phyloP scores from a whole-genome alignment of 768 basidiomycete species.

The Calocybe indica region DNA sequence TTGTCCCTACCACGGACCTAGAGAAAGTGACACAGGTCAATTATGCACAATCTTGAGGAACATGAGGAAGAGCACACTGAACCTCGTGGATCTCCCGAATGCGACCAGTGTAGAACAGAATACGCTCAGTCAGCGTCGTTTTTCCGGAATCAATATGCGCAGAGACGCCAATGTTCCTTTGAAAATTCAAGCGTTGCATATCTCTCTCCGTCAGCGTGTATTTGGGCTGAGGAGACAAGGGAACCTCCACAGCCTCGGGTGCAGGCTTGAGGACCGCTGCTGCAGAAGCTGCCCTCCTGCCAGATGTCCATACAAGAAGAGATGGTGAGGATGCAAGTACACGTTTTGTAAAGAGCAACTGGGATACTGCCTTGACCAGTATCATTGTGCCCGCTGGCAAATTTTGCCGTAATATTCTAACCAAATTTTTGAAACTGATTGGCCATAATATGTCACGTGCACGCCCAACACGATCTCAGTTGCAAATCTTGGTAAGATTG shows the following conservation, averaged over 20 bases:
- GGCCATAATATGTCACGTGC: too few species aligned
- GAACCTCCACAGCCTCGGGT: conserved; percentile 14
- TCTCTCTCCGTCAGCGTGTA: conserved; percentile 62
- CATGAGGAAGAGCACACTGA: conserved; percentile 20
- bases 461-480: too few species aligned
- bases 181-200: conserved; percentile 54
- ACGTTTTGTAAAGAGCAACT: conserved; percentile 6
- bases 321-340: conserved; percentile 2
- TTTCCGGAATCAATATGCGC: conserved; percentile 97
- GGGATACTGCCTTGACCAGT: conserved; percentile 15
- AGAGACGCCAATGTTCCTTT: conserved; percentile 95
- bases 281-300: conserved; percentile 35
- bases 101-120: conserved; percentile 93
- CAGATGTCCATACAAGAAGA: conserved; percentile 2
- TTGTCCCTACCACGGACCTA: conserved; percentile 91
- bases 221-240: conserved; percentile 23
- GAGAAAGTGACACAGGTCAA: conserved; percentile 4
- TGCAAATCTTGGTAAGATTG: too few species aligned
- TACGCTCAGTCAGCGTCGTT: conserved; percentile 94
- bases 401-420: too few species aligned
- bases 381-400: conserved; percentile 7
- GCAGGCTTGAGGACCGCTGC: conserved; percentile 35
- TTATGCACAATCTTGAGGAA: conserved; percentile 3
- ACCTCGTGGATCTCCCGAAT: conserved; percentile 97
- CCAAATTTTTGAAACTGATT: too few species aligned